Evolutionary conservation across 192 early-diverging fungal species (phyloP), one percentile per base, ranked within the genome.

Genomic region (Coemansia sp.): DNA sequence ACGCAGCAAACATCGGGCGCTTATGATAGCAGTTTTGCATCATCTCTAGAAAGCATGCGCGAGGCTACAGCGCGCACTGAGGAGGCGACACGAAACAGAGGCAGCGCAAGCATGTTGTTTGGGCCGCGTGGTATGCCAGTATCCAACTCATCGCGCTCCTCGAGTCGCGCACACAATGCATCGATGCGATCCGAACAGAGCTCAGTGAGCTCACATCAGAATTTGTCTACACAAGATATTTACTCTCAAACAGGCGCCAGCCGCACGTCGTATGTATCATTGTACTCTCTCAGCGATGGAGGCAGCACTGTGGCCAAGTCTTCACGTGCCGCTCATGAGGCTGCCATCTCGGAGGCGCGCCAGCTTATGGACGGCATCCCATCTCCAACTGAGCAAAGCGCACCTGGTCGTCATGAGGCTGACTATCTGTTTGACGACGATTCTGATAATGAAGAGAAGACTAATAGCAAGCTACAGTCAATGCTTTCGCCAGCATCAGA

Each of bases 1-100:
- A 41, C 66, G 27, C 52, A 60, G 28, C 30, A 47, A 16, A 21
- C 23, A 9, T 27, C 3, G 18, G 51, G 32, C 60, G 63, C 62
- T 48, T 44, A 38, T 50, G 49, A 47, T 25, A 69, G 64, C 72
- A 80, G 73, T 67, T 76, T 76, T 27, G 59, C 68, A 9, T 71
- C 78, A 49, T 82, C 79, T 19, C 65, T 82, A 4, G 79, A 76
- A 50, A 76, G 74, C 63, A 82, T 82, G 73, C 79, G 67, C 56
- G 74, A 82, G 31, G 61, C 64, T 12, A 69, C 64, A 6, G 53
- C 64, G 49, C 70, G 73, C 12, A 64, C 79, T 5, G 73, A 76
- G 38, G 74, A 68, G 22, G 65, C 73, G 0, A 14, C 61, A 1
- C 56, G 57, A 6, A 73, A 64, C 8, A 52, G 69, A 7, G 65